Conservation (phyloP, 148 eudicot species). For the Persicaria tinctoria region DNA sequence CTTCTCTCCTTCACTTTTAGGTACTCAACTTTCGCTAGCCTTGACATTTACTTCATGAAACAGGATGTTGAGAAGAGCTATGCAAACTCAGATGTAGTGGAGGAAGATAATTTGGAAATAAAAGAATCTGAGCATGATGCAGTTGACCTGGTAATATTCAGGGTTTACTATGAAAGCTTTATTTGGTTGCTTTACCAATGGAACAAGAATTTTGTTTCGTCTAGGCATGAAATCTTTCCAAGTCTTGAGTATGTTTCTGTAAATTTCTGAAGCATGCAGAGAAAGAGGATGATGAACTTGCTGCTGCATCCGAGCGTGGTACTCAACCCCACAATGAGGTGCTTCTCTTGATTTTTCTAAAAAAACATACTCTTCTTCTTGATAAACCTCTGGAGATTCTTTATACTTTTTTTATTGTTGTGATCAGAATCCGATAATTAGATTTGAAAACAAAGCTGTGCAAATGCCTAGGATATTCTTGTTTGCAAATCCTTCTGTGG, state of each 20-base stretch:
- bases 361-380: not conserved
- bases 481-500: not conserved
- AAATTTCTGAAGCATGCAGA: constrained; percentile 25
- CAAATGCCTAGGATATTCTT: not conserved
- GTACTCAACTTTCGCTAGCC: constrained; percentile 7
- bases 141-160: constrained; percentile 33
- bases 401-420: not conserved
- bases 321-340: constrained; percentile 37
- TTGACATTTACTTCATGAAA: constrained; percentile 12
- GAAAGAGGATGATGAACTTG: constrained; percentile 33
- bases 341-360: constrained; percentile 15
- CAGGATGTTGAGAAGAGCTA: constrained; percentile 43
- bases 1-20: not conserved
- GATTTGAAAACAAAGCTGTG: not conserved
- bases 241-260: constrained; percentile 13
- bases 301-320: constrained; percentile 28
- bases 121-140: constrained; percentile 30
- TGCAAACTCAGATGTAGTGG: constrained; percentile 28
- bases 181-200: not conserved
- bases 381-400: not conserved
- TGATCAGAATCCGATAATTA: not conserved
- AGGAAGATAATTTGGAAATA: constrained; percentile 27
- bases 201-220: constrained; percentile 13
- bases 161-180: not conserved
- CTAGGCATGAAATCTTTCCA: constrained; percentile 12